These are phyloP conservation scores for Citropsis articulata DNA, from an alignment of 345 rosid species.

Conservation along the genomic window DNA sequence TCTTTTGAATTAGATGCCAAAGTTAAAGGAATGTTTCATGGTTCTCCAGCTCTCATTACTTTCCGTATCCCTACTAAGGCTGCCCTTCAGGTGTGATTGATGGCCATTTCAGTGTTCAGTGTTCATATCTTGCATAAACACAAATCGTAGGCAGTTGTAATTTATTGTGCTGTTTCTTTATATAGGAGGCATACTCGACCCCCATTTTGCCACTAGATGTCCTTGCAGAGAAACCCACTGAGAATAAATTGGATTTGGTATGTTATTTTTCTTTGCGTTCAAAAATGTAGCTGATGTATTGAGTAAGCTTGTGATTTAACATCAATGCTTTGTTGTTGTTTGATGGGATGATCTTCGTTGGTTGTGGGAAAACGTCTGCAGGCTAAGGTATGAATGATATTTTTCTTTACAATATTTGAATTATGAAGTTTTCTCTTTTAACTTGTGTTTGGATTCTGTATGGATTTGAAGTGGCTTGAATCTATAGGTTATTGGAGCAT, in stretches of 20 bases:
- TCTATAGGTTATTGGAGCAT: constrained; percentile 2
- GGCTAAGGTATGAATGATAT: constrained; percentile 75
- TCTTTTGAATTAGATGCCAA: constrained; percentile 86
- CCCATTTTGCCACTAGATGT: constrained; percentile 80
- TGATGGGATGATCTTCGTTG: constrained; percentile 33
- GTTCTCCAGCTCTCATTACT: constrained; percentile 84
- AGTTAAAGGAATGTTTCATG: constrained; percentile 67
- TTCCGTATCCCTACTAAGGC: constrained; percentile 89
- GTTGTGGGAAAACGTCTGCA: constrained; percentile 33
- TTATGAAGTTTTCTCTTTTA: not conserved
- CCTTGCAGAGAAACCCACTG: constrained; percentile 81
- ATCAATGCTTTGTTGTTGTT: constrained; percentile 23
- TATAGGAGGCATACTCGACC: constrained; percentile 79
- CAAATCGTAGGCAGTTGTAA: not conserved
- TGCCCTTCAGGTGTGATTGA: constrained; percentile 64
- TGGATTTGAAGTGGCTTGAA: not conserved
- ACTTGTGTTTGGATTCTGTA: not conserved
- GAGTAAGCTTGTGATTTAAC: not conserved
- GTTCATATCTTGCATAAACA: not conserved
- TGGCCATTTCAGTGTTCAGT: not conserved
- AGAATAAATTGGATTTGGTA: constrained; percentile 64
- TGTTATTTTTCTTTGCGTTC: constrained; percentile 9
- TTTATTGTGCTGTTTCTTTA: constrained; percentile 8
- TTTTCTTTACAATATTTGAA: not conserved
- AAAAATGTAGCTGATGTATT: not conserved